These are phyloP conservation scores for Backusella westeae DNA, from an alignment of 192 early-diverging fungal species.

Conservation along the genomic window DNA sequence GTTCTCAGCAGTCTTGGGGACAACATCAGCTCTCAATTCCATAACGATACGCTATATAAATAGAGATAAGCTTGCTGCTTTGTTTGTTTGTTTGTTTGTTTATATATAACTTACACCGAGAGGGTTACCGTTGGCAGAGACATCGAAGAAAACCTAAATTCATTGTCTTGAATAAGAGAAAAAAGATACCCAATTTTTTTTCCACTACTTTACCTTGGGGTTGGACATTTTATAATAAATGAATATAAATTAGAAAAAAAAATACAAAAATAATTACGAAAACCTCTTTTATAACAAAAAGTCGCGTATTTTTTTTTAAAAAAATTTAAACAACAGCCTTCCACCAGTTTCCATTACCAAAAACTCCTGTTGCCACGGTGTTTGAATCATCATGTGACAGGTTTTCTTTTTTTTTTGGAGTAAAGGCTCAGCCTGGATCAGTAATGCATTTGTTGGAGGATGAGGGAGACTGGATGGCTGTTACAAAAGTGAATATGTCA, in stretches of 20 bases:
- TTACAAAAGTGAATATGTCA: too few relatives aligned
- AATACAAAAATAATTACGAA: neutral
- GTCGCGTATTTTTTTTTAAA: neutral
- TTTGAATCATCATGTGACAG: neutral
- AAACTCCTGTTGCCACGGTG: neutral
- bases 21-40: constrained; percentile 66
- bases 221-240: neutral
- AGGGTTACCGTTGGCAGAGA: constrained; percentile 47
- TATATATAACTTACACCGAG: constrained; percentile 43
- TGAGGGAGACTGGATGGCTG: neutral
- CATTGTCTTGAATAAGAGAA: neutral
- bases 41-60: constrained; percentile 50
- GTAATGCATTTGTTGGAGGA: too few relatives aligned
- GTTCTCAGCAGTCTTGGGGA: constrained; percentile 90
- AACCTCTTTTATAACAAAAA: neutral
- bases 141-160: constrained; percentile 67
- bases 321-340: neutral
- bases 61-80: neutral
- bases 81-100: neutral
- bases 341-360: neutral
- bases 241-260: neutral
- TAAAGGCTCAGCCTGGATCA: neutral
- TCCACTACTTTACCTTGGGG: too few relatives aligned
- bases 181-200: neutral
- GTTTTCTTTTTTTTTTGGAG: neutral